Conservation (phyloP, 768 basidiomycete genomes). For the Podaxis sp. region DNA sequence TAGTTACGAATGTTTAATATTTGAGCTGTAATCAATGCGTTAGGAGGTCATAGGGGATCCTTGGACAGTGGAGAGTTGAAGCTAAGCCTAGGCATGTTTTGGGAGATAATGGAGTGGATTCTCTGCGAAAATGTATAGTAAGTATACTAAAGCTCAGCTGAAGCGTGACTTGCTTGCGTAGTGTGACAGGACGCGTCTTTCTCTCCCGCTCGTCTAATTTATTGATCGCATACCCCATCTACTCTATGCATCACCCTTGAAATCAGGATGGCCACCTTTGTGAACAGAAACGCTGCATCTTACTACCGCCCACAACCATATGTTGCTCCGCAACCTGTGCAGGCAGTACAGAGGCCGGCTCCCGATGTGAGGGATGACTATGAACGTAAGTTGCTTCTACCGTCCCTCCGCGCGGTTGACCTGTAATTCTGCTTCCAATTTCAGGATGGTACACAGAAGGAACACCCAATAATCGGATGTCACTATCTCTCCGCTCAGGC, state of each 20-base stretch:
- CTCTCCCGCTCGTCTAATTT: background rate
- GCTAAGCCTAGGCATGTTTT: too few species aligned
- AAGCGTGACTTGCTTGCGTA: background rate
- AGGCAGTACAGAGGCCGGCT: conserved; percentile 27
- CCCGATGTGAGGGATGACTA: conserved; percentile 70
- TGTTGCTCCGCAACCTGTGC: conserved; percentile 19
- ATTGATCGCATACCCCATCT: background rate
- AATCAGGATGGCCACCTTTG: conserved; percentile 16
- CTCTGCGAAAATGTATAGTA: background rate
- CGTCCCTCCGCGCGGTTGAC: conserved; percentile 7
- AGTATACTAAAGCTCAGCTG: background rate
- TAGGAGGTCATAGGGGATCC: background rate
- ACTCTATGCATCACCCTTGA: background rate
- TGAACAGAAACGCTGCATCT: conserved; percentile 21
- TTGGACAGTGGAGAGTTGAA: too few species aligned
- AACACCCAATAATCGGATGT: conserved; percentile 79
- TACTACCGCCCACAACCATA: conserved; percentile 30
- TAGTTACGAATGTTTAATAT: background rate
- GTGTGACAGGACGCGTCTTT: conserved; percentile 2
- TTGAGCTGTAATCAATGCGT: background rate
- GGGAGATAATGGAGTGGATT: background rate
- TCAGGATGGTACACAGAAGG: conserved; percentile 87
- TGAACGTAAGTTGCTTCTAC: conserved; percentile 52
- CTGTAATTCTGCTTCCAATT: conserved; percentile 14
- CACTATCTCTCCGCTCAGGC: conserved; percentile 84